Percentiles rank a stretch among this genome's conserved stretches.
Conservation (phyloP, 1,284 basidiomycete genomes). For the Vanrija humicola region DNA sequence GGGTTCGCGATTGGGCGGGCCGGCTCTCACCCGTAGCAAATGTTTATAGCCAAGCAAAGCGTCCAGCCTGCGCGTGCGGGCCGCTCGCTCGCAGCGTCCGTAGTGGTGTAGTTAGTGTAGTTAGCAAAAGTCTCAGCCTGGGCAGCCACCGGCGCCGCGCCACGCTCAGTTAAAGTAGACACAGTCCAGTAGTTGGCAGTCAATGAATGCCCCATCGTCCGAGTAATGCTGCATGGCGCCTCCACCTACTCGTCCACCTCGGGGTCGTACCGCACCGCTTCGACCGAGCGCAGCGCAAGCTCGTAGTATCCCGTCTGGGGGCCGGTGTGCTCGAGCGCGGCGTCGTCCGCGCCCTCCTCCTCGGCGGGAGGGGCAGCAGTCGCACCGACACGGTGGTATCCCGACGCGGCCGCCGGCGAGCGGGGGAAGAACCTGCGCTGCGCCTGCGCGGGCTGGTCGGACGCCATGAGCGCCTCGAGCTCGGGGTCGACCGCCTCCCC, state of each 20-base stretch:
- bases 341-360: not conserved
- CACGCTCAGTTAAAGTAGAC: too few relatives aligned
- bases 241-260: constrained; percentile 22
- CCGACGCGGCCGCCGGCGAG: not conserved
- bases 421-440: not conserved
- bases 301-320: constrained; percentile 49
- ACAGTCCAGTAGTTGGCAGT: too few relatives aligned
- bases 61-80: too few relatives aligned
- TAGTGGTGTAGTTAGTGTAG: too few relatives aligned
- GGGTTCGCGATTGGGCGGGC: too few relatives aligned
- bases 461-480: constrained; percentile 26
- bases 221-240: too few relatives aligned
- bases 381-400: constrained; percentile 33
- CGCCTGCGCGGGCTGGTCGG: constrained; percentile 8
- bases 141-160: too few relatives aligned
- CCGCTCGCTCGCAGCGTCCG: too few relatives aligned
- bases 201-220: too few relatives aligned
- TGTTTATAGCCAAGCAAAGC: too few relatives aligned
- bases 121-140: too few relatives aligned
- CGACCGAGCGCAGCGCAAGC: constrained; percentile 48
- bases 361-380: not conserved
- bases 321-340: not conserved
- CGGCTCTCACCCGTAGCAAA: too few relatives aligned
- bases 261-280: constrained; percentile 45
- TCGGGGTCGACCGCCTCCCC: constrained; percentile 28